Evolutionary conservation across 805 yeast species (phyloP), one percentile per base, ranked within the genome.

Genomic region (Ogataea ramenticola): DNA sequence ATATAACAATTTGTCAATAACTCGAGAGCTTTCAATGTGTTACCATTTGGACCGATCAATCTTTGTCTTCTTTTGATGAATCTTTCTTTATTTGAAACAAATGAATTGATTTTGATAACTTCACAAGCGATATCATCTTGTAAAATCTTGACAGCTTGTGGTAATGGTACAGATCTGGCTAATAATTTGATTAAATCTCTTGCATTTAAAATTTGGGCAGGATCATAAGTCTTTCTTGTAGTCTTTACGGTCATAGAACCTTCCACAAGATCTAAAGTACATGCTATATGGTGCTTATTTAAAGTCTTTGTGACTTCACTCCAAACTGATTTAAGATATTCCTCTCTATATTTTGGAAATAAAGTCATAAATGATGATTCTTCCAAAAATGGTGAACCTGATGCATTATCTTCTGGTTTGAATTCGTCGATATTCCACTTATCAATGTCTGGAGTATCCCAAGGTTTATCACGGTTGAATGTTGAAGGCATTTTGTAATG

Each of bases 171-270:
- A 2, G 96, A 87, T 65, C 99, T 80, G 0, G 98, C 96, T 53
- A 93, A 71, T 43, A 93, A 74, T 65, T 91, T 93, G 58, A 93
- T 88, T 62, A 93, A 72, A 65, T 93, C 99, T 61, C 99, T 79
- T 17, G 98, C 97, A 57, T 89, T 91, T 55, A 93, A 74, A 53
- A 93, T 87, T 43, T 86, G 80, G 7, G 95, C 95, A 0, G 99
- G 99, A 61, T 93, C 99, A 63, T 66, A 93, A 0, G 99, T 90
- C 63, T 91, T 93, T 63, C 96, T 77, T 3, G 98, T 91, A 15
- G 99, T 93, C 55, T 82, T 86, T 16, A 93, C 99, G 0, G 95
- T 82, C 98, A 93, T 93, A 3, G 96, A 82, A 38, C 99, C 99
- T 61, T 93, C 98, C 24, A 93, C 96, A 50, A 93, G 70, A 65